These are phyloP conservation scores for Gaertneriomyces semiglobifer DNA, from an alignment of 192 early-diverging fungal species.

Conservation along the genomic window DNA sequence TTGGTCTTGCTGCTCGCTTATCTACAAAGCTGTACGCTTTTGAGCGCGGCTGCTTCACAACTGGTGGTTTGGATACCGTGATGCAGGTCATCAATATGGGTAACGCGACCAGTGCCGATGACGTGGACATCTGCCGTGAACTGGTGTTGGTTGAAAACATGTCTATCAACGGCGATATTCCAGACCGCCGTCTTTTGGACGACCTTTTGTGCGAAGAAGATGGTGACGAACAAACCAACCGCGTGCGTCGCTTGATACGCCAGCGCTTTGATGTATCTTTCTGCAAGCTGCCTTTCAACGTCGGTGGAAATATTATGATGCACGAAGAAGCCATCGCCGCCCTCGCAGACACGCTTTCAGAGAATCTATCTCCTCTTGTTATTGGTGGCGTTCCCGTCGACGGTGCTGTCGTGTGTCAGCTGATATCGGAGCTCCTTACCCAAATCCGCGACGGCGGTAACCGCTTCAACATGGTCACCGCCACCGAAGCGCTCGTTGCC, in stretches of 20 bases:
- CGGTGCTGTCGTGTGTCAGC: slow-evolving; percentile 42
- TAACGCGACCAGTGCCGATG: slow-evolving; percentile 33
- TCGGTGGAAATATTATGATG: slow-evolving; percentile 11
- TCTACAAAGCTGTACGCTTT: slow-evolving; percentile 49
- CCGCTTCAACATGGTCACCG: slow-evolving; percentile 56
- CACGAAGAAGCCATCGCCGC: slow-evolving; percentile 36
- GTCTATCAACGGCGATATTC: slow-evolving; percentile 52
- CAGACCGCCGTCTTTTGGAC: slow-evolving; percentile 35
- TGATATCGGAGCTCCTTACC: slow-evolving; percentile 49
- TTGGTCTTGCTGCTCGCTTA: slow-evolving; percentile 53
- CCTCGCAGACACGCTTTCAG: slow-evolving; percentile 39
- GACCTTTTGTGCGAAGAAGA: slow-evolving; percentile 49
- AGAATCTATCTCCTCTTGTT: slow-evolving; percentile 36
- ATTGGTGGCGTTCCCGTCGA: slow-evolving; percentile 47
- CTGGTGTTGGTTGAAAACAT: slow-evolving; percentile 54
- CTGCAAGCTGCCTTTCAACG: slow-evolving; percentile 47
- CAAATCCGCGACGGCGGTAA: slow-evolving; percentile 52
- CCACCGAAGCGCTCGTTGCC: slow-evolving; percentile 50
- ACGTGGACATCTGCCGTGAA: slow-evolving; percentile 41
- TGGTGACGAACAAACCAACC: slow-evolving; percentile 54
- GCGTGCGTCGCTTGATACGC: slow-evolving; percentile 42
- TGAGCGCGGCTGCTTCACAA: slow-evolving; percentile 55
- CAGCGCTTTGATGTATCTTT: slow-evolving; percentile 43
- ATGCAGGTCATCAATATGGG: slow-evolving; percentile 61
- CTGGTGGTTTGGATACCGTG: slow-evolving; percentile 52